Evolutionary conservation across 495 filamentous ascomycete genomes (phyloP).

Genomic region (Glonium stellatum): DNA sequence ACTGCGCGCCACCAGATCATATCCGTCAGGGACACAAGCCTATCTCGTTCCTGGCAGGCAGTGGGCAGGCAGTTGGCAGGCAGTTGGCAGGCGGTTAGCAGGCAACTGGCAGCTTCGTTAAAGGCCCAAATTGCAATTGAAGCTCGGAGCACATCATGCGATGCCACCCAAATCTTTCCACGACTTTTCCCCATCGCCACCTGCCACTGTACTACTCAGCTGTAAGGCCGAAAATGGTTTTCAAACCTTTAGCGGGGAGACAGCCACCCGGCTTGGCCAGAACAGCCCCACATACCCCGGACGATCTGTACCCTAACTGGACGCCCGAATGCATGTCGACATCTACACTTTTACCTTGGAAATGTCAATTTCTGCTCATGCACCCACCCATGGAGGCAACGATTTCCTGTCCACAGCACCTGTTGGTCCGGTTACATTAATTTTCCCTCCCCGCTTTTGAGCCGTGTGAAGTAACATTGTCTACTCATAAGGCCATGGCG

Average conservation of each 20-base stretch:
- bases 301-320: background rate
- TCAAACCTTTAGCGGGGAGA: background rate
- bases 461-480: background rate
- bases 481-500: background rate
- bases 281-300: background rate
- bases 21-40: too few relatives aligned
- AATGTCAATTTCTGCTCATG: background rate
- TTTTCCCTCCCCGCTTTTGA: background rate
- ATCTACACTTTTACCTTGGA: background rate
- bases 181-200: too few relatives aligned
- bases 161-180: too few relatives aligned
- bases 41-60: too few relatives aligned
- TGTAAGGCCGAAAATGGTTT: background rate
- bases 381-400: background rate
- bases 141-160: too few relatives aligned
- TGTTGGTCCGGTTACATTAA: background rate
- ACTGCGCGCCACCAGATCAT: too few relatives aligned
- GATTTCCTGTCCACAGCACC: background rate
- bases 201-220: background rate
- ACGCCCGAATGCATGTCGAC: background rate
- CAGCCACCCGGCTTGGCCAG: background rate
- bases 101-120: too few relatives aligned
- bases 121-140: too few relatives aligned
- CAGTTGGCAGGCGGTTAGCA: too few relatives aligned
- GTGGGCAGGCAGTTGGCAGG: too few relatives aligned